Base-by-base conservation (phyloP, 2,329 filamentous ascomycete genomes). In the Fonsecaea multimorphosa region DNA sequence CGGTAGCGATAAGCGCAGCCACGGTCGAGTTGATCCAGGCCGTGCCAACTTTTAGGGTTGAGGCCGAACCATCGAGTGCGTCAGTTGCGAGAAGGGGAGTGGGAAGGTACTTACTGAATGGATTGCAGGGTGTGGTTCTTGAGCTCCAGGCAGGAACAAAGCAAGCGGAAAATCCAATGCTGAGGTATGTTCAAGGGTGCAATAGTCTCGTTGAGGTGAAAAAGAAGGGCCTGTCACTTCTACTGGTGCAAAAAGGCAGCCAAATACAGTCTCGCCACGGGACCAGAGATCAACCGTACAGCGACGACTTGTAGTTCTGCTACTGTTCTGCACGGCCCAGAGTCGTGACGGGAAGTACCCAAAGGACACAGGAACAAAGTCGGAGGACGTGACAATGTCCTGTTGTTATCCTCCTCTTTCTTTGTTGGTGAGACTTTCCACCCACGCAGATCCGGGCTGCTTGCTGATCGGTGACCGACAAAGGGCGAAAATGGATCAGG, bases 251-350 rank as follows among this genome's bases (percentile, higher is more conserved):
- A 49, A 38, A 36, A 34, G 60, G 56, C 32, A 56, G 16, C 31
- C 55, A 53, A 67, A 38, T 12, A 24, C 38, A 58, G 44, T 52
- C 56, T 68, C 63, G 59, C 69, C 69, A 71, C 69, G 69, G 69
- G 69, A 68, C 63, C 69, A 69, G 59, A 68, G 69, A 68, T 69
- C 69, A 62, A 71, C 69, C 69, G 67, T 71, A 71, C 69, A 68
- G 69, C 59, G 63, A 61, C 27, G 14, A 60, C 57, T 64, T 51
- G 55, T 38, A 65, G 27, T 61, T 51, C 51, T 36, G 19, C 51
- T 46, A 24, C 51, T 29, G 34, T 56, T 53, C 38, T 60, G 54
- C 51, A 27, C 40, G 32, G 56, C 34, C 53, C 53, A 2, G 19
- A 27, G 55, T 44, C 38, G 57, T 53, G 58, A 46, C 46, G 40